These are phyloP conservation scores for Vitis hybrid DNA, from an alignment of 177 flowering plant genomes.

Conservation along the genomic window DNA sequence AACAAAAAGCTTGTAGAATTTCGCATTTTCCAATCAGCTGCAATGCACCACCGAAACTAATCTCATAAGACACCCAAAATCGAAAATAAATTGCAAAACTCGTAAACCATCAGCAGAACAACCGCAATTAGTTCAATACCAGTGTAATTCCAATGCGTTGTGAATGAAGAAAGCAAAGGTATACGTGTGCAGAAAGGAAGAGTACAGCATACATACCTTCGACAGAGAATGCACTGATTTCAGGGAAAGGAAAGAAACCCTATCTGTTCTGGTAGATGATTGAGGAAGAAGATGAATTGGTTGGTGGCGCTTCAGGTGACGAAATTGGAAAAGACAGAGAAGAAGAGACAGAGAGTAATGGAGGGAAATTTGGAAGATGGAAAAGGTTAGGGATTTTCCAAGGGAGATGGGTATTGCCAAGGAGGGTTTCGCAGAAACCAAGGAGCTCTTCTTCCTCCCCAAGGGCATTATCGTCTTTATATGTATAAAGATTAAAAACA, in stretches of 20 bases:
- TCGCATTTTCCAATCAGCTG: no score
- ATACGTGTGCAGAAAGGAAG: not conserved
- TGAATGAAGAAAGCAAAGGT: not conserved
- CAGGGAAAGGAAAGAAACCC: not conserved
- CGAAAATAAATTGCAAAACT: no score
- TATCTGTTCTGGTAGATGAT: not conserved
- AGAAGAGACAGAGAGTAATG: not conserved
- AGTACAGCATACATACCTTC: not conserved
- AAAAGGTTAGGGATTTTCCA: not conserved
- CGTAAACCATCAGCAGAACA: no score
- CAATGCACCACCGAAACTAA: no score
- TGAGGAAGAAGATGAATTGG: not conserved
- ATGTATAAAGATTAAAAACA: no score
- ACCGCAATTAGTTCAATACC: no score
- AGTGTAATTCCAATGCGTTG: no score
- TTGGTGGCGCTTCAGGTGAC: not conserved
- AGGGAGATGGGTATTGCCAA: slow-evolving; percentile 6
- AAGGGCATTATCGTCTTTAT: not conserved
- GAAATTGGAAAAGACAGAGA: not conserved
- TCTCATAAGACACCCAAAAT: no score
- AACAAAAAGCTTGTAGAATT: no score
- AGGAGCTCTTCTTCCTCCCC: not conserved
- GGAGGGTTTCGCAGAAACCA: slow-evolving; percentile 5
- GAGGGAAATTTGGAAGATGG: slow-evolving; percentile 6
- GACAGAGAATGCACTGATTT: not conserved